phyloP scores from a whole-genome alignment of 768 basidiomycete species.

The Agrocybe praecox region DNA sequence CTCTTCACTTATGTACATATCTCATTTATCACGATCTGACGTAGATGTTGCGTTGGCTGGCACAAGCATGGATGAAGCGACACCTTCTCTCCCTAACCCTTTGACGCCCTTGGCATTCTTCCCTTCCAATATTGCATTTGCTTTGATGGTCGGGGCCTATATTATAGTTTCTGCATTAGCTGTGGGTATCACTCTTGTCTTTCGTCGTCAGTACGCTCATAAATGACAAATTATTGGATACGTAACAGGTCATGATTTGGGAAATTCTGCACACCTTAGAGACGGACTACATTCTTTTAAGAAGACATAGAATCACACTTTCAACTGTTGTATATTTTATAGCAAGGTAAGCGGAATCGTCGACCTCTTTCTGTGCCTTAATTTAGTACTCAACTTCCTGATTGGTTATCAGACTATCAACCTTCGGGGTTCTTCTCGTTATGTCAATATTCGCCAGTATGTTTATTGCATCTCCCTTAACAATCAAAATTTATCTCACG shows the following conservation, averaged over 20 bases:
- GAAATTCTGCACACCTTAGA: slow-evolving; percentile 9
- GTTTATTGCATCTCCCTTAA: neutral
- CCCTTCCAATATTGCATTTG: slow-evolving; percentile 1
- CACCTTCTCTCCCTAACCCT: slow-evolving; percentile 2
- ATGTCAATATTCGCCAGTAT: neutral
- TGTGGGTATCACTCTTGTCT: neutral
- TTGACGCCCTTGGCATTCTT: slow-evolving; percentile 12
- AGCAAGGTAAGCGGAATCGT: neutral
- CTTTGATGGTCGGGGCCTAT: slow-evolving; percentile 1
- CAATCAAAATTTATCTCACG: no score
- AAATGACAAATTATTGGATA: neutral
- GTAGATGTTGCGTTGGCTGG: neutral
- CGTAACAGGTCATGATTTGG: slow-evolving; percentile 11
- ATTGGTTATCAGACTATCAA: neutral
- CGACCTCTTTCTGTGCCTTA: no score
- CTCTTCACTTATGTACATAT: neutral
- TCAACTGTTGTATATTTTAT: slow-evolving; percentile 7
- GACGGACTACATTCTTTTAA: slow-evolving; percentile 4
- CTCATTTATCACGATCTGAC: neutral
- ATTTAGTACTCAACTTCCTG: no score
- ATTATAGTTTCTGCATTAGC: slow-evolving; percentile 11
- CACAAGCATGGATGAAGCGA: no score
- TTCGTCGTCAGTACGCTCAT: no score
- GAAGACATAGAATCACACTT: neutral
- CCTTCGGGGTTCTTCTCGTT: neutral